Evolutionary conservation across 257 asterid genomes (phyloP).

Genomic region (Penstemon newberryi): DNA sequence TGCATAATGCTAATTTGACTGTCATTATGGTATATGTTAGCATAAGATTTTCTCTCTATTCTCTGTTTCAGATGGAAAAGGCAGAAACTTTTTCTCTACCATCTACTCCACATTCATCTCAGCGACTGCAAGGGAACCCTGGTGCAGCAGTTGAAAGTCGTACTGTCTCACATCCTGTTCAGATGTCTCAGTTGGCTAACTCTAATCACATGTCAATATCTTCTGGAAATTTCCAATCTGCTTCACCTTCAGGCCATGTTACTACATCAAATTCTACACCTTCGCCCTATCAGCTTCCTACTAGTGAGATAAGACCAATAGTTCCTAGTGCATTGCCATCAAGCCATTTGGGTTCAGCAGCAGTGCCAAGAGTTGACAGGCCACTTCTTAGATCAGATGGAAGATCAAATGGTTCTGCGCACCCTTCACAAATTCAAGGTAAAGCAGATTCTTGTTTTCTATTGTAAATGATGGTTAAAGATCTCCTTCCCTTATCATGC

Average conservation of each 20-base stretch:
- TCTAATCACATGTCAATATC: constrained; percentile 46
- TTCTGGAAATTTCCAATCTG: constrained; percentile 52
- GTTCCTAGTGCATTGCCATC: constrained; percentile 53
- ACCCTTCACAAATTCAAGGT: constrained; percentile 70
- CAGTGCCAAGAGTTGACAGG: constrained; percentile 62
- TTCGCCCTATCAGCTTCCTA: constrained; percentile 81
- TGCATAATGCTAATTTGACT: constrained; percentile 21
- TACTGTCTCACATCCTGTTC: constrained; percentile 42
- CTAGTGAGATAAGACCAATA: constrained; percentile 78
- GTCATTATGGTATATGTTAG: constrained; percentile 9
- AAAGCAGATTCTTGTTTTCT: constrained; percentile 23
- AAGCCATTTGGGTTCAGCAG: constrained; percentile 52
- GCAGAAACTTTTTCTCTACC: constrained; percentile 53
- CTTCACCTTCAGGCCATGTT: constrained; percentile 47
- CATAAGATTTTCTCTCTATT: constrained; percentile 16
- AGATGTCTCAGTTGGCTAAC: constrained; percentile 59
- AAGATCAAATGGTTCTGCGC: constrained; percentile 63
- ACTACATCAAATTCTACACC: constrained; percentile 45
- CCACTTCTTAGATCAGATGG: constrained; percentile 66
- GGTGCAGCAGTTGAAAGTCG: constrained; percentile 54
- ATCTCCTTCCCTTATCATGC: constrained; percentile 15
- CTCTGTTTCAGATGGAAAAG: constrained; percentile 72
- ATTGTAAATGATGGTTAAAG: not conserved
- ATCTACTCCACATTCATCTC: constrained; percentile 52
- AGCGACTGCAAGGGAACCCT: constrained; percentile 43